These are phyloP conservation scores for Leucaena leucocephala DNA, from an alignment of 306 rosid genomes.

Conservation along the genomic window DNA sequence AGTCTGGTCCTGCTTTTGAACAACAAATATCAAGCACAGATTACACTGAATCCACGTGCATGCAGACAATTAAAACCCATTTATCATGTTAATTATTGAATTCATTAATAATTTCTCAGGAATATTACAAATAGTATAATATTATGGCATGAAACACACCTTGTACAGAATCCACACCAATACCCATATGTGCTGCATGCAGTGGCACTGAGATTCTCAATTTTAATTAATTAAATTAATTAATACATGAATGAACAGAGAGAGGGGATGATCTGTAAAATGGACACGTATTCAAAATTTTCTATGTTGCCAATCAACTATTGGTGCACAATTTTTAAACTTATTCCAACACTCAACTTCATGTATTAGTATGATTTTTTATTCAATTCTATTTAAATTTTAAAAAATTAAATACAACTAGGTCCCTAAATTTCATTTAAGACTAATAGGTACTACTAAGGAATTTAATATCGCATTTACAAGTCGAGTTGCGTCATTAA, in stretches of 20 bases:
- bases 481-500: no score
- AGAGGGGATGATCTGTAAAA: background rate
- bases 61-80: background rate
- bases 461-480: no score
- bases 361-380: no score
- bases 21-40: slow-evolving; percentile 4
- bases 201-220: background rate
- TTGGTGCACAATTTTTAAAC: background rate
- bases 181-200: background rate
- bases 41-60: background rate
- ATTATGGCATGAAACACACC: background rate
- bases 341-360: no score
- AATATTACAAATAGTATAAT: background rate
- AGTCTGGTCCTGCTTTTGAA: slow-evolving; percentile 18
- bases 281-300: background rate
- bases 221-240: background rate
- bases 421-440: no score
- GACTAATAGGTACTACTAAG: no score
- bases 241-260: no score
- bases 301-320: background rate
- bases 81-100: background rate
- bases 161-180: slow-evolving; percentile 28
- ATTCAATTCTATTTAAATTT: no score
- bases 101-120: background rate
- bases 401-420: no score